Base-by-base conservation (phyloP, 768 basidiomycete genomes). In the Postia placenta region DNA sequence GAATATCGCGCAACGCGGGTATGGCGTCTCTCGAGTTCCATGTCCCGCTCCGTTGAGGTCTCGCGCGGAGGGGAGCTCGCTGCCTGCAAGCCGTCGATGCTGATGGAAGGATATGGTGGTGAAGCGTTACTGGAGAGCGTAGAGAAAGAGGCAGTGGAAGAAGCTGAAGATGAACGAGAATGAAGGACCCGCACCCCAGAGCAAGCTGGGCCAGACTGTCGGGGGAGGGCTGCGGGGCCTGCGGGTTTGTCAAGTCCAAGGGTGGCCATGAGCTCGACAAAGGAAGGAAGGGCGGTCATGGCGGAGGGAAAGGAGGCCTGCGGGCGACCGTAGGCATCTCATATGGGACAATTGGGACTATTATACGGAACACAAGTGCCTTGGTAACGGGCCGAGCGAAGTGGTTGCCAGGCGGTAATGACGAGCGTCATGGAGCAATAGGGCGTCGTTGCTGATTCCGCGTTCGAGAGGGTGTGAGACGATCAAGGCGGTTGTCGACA, bases 191-290 rank as follows among this genome's bases (percentile, higher is more conserved):
- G 30, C n/a, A 47, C 19, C 41, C 42, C 42, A 49, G 65, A 62
- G 49, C 62, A 66, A 14, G 54, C 68, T 58, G 22, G 53, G 22
- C 39, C 50, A 35, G 44, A 9, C 38, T 41, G 49, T 45, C 28
- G 48, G 23, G 35, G 20, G 44, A 25, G 56, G 45, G 45, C 50
- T 25, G 63, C 59, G 54, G 62, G 54, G 41, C 69, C 65, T 46
- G 69, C 41, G 25, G 61, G 64, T 56, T 75, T 74, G 56, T 86
- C 80, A 65, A 91, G 74, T 55, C 86, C 89, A 57, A 92, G 73
- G 52, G 89, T 79, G 54, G 80, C 79, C 87, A 92, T 88, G 64
- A 92, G 85, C 70, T 90, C 83, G 50, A 88, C 81, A 65, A 92
- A 92, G 49, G 89, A 90, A 61, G 89, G 89, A 59, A 91, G 81